Base-by-base conservation (phyloP, 495 filamentous ascomycete genomes). In the Trichoderma virens region DNA sequence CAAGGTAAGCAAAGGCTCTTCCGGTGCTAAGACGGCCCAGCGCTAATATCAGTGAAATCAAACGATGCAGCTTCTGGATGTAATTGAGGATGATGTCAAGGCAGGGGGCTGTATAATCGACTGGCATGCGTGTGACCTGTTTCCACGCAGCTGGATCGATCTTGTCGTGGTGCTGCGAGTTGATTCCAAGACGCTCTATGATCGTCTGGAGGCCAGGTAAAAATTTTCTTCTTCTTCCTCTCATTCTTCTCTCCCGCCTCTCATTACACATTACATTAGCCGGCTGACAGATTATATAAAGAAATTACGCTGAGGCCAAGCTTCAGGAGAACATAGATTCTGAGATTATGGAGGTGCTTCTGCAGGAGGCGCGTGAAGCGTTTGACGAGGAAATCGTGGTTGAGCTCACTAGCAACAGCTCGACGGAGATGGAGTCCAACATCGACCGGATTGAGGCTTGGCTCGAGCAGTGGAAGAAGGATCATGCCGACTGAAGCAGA, bases 101-200 rank as follows among this genome's bases (percentile, higher is more conserved):
- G 73, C 83, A 30, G 95, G 95, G 65, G 95, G 95, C 18, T 89
- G 86, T 72, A 85, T 99, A 70, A 90, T 99, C 67, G 95, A 99
- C 76, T 99, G 93, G 94, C 94, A 99, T 74, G 93, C 91, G 0
- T 97, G 93, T 76, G 95, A 99, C 71, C 77, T 98, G 34, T 98
- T 99, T 72, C 93, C 95, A 27, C 85, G 89, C 72, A 87, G 88
- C 70, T 96, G 91, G 90, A 89, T 98, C 69, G 95, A 99, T 71
- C 84, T 99, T 2, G 93, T 98, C 1, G 90, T 98, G 5, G 95
- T 98, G 65, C 74, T 99, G 63, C 82, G 95, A 16, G 91, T 88
- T 62, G 86, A 91, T 62, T 87, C 89, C 30, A 87, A 82, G 34
- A 76, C 88, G 59, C 81, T 96, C 35, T 98, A 95, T 72, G 95